phyloP scores from a whole-genome alignment of 1,284 basidiomycete species.

The Omphalotus olearius region DNA sequence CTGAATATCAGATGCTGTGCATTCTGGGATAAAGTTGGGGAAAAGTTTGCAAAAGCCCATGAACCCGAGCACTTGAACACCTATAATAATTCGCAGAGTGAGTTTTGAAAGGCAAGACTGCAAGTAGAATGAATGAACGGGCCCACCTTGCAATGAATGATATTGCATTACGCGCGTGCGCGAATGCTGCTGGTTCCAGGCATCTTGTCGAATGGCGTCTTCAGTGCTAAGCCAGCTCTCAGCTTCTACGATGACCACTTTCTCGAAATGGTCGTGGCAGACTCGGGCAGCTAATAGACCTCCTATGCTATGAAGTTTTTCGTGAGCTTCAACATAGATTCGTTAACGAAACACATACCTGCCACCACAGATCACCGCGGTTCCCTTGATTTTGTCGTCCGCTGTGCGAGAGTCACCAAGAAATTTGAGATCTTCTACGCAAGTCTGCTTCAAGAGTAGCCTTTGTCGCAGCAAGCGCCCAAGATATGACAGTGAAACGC shows the following conservation, averaged over 20 bases:
- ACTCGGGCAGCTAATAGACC: slow-evolving; percentile 25
- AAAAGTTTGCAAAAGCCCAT: slow-evolving; percentile 21
- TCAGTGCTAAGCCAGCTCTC: slow-evolving; percentile 24
- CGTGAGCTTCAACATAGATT: not conserved
- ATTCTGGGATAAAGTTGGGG: slow-evolving; percentile 22
- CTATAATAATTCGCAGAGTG: slow-evolving; percentile 2
- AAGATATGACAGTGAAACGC: not conserved
- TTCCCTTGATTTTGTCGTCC: slow-evolving; percentile 18
- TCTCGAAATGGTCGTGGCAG: slow-evolving; percentile 28
- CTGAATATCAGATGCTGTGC: slow-evolving; percentile 16
- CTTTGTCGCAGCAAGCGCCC: not conserved
- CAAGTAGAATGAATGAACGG: not conserved
- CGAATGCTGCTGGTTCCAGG: slow-evolving; percentile 16
- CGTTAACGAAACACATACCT: slow-evolving; percentile 16
- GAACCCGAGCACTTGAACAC: slow-evolving; percentile 13
- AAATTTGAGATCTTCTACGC: not conserved
- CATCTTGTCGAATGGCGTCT: slow-evolving; percentile 15
- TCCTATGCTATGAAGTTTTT: slow-evolving; percentile 19
- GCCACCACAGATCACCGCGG: slow-evolving; percentile 25
- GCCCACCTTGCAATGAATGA: slow-evolving; percentile 22
- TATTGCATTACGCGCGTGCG: slow-evolving; percentile 26
- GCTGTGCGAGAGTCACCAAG: not conserved
- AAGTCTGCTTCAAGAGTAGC: not conserved
- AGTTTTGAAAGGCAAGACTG: not conserved
- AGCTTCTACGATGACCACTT: slow-evolving; percentile 29